A percentile compares a stretch with the other conserved stretches of the same genome.
phyloP scores from a whole-genome alignment of 352 stramenopile species.

The Globisporangium splendens region DNA sequence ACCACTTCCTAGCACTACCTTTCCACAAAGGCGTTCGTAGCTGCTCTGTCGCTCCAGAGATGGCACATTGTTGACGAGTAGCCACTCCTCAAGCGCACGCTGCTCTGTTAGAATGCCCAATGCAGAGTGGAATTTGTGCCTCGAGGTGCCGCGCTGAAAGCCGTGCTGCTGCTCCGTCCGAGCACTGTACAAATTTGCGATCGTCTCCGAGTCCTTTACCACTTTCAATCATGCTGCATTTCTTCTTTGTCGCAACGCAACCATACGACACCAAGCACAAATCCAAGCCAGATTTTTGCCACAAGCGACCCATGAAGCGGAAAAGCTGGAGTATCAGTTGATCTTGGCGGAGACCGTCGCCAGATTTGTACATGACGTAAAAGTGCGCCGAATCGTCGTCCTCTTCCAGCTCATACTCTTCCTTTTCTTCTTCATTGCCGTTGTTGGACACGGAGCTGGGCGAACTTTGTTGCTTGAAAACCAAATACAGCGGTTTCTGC shows the following conservation, averaged over 20 bases:
- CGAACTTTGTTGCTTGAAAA: constrained; percentile 12
- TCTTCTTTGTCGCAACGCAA: constrained; percentile 80
- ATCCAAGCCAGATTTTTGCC: constrained; percentile 76
- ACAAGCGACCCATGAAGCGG: constrained; percentile 87
- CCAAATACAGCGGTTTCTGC: constrained; percentile 87
- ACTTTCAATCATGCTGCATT: constrained; percentile 88
- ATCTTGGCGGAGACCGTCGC: constrained; percentile 91
- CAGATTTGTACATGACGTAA: constrained; percentile 88
- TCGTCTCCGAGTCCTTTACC: constrained; percentile 77
- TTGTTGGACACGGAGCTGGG: constrained; percentile 59
- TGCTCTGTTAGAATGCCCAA: constrained; percentile 24
- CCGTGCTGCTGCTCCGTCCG: constrained; percentile 14
- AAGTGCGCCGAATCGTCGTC: constrained; percentile 28
- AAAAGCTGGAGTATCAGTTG: constrained; percentile 90
- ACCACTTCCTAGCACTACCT: background rate
- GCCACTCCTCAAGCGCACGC: constrained; percentile 20
- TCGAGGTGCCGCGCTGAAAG: constrained; percentile 17
- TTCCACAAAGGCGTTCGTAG: constrained; percentile 14
- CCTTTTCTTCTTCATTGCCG: constrained; percentile 35
- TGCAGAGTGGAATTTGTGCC: constrained; percentile 26
- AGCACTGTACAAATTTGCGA: constrained; percentile 46
- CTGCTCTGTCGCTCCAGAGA: constrained; percentile 6
- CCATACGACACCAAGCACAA: constrained; percentile 79
- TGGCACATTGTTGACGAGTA: constrained; percentile 16
- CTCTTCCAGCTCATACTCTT: background rate